Evolutionary conservation across 2,329 filamentous ascomycete genomes (phyloP), one percentile per base, ranked within the genome.

Genomic region (Colletotrichum neosansevieriae): DNA sequence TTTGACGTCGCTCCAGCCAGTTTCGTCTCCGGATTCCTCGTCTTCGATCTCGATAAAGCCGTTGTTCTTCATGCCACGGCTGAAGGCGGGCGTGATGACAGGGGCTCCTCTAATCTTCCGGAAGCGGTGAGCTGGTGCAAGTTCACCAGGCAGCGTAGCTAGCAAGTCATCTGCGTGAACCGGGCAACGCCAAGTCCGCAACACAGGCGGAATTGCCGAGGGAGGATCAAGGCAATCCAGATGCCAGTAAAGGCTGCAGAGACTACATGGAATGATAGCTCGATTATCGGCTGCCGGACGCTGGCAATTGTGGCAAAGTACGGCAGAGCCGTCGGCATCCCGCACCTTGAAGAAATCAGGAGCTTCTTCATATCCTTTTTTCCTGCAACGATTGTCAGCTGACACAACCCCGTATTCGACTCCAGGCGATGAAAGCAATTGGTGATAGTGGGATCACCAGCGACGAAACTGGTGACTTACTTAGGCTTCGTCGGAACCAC

Each of bases 181-280:
- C 57, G 95, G 95, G 76, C 96, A 99, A 79, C 90, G 91, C 93
- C 94, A 99, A 63, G 90, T 91, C 74, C 91, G 89, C 58, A 91
- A 84, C 58, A 89, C 86, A 11, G 94, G 94, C 44, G 94, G 92
- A 63, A 92, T 89, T 38, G 94, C 89, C 75, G 94, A 82, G 38
- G 95, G 94, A 32, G 94, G 93, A 76, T 97, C 91, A 15, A 97
- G 83, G 79, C 96, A 99, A 79, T 98, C 95, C 58, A 97, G 84
- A 81, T 99, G 96, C 92, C 94, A 99, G 75, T 91, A 87, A 38
- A 93, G 86, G 12, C 88, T 85, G 79, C 95, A 99, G 74, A 87
- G 88, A 78, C 94, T 94, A 82, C 95, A 99, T 51, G 92, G 89
- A 72, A 98, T 91, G 74, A 98, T 94, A 72, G 91, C 88, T 29